A percentile compares a stretch with the other conserved stretches of the same genome.
phyloP scores from a whole-genome alignment of 2,329 filamentous ascomycete genomes.

The Drechslerella dactyloides region DNA sequence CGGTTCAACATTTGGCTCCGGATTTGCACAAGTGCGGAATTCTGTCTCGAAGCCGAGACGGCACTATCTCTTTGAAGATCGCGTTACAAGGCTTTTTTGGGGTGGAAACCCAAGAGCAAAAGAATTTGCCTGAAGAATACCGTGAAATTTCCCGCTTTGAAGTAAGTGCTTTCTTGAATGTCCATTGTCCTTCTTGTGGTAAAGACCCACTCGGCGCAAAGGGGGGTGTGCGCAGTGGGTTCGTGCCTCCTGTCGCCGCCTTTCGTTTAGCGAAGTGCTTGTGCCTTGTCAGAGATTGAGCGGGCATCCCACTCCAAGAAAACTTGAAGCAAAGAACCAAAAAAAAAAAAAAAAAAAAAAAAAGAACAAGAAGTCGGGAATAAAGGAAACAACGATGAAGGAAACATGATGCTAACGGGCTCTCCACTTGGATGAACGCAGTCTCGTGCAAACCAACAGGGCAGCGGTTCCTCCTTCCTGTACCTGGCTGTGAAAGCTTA shows the following conservation, averaged over 20 bases:
- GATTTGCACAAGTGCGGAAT: slow-evolving; percentile 41
- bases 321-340: slow-evolving; percentile 10
- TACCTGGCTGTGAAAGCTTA: slow-evolving; percentile 22
- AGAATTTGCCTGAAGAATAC: slow-evolving; percentile 3
- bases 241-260: slow-evolving; percentile 23
- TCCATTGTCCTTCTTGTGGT: background rate
- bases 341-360: slow-evolving; percentile 11
- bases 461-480: slow-evolving; percentile 15
- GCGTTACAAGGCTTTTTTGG: slow-evolving; percentile 9
- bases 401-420: slow-evolving; percentile 24
- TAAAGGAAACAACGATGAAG: slow-evolving; percentile 19
- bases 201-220: slow-evolving; percentile 15
- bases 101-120: slow-evolving; percentile 18
- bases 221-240: background rate
- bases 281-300: slow-evolving; percentile 24
- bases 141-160: slow-evolving; percentile 1
- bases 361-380: background rate
- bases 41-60: slow-evolving; percentile 43
- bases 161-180: slow-evolving; percentile 5
- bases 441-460: slow-evolving; percentile 35
- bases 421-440: slow-evolving; percentile 21
- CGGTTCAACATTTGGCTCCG: slow-evolving; percentile 21
- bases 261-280: slow-evolving; percentile 37
- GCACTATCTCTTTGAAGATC: slow-evolving; percentile 6
- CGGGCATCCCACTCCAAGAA: slow-evolving; percentile 10